phyloP scores from a whole-genome alignment of 805 yeast species.

The Yarrowia porcina region DNA sequence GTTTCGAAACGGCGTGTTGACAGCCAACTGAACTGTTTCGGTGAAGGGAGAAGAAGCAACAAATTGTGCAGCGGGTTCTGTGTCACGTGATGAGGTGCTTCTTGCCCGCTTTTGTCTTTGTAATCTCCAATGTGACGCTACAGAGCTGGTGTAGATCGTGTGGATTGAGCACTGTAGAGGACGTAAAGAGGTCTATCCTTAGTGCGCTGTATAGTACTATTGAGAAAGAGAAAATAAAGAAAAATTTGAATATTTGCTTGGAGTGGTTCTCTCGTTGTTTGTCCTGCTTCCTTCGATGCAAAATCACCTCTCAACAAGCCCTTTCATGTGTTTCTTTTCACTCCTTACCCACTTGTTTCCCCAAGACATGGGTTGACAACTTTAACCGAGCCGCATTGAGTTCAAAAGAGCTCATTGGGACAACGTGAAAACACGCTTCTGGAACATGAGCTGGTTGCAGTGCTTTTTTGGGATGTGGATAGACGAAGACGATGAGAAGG shows the following conservation, averaged over 20 bases:
- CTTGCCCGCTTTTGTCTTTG: not conserved
- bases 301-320: too few species aligned
- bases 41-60: not conserved
- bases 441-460: not conserved
- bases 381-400: not conserved
- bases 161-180: too few species aligned
- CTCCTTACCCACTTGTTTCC: too few species aligned
- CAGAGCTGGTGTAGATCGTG: slow-evolving; percentile 4
- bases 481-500: not conserved
- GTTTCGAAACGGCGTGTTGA: slow-evolving; percentile 3
- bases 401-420: not conserved
- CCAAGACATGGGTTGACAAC: too few species aligned
- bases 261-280: too few species aligned
- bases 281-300: too few species aligned
- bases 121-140: not conserved
- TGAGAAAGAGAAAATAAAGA: too few species aligned
- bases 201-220: too few species aligned
- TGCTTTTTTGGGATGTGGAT: not conserved
- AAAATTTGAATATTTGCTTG: too few species aligned
- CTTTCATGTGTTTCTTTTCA: too few species aligned
- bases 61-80: not conserved
- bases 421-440: not conserved
- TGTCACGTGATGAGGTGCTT: not conserved
- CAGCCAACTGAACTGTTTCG: not conserved
- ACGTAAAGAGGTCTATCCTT: too few species aligned